These are phyloP conservation scores for Apodospora peruviana DNA, from an alignment of 495 filamentous ascomycete species.

Conservation along the genomic window DNA sequence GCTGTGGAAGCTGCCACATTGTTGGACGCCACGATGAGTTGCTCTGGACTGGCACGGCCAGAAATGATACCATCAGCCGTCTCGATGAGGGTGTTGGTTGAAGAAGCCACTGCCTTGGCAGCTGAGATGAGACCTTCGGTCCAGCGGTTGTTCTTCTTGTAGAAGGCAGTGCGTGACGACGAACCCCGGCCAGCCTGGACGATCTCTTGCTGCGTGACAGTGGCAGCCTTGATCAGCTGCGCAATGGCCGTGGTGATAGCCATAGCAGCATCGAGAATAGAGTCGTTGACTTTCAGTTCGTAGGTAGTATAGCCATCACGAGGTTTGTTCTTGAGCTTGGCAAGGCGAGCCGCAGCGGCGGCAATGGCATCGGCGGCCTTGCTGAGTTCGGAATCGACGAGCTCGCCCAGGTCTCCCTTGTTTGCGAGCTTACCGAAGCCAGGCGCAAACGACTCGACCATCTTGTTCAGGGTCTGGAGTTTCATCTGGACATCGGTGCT, in stretches of 20 bases:
- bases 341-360: conserved; percentile 79
- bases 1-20: conserved; percentile 94
- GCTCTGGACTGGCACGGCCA: conserved; percentile 85
- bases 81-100: conserved; percentile 93
- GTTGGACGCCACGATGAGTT: conserved; percentile 95
- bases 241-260: conserved; percentile 96
- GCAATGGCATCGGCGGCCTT: conserved; percentile 96
- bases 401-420: conserved; percentile 83
- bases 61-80: conserved; percentile 94
- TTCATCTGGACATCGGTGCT: conserved; percentile 92
- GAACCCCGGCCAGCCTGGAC: conserved; percentile 90
- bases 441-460: conserved; percentile 84
- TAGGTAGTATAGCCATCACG: conserved; percentile 94
- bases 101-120: conserved; percentile 87
- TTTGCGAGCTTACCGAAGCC: conserved; percentile 73
- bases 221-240: conserved; percentile 93
- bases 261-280: conserved; percentile 87
- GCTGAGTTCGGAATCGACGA: conserved; percentile 85
- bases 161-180: conserved; percentile 88
- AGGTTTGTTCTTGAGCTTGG: conserved; percentile 88
- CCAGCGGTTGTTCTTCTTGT: conserved; percentile 98
- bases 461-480: conserved; percentile 83
- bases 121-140: conserved; percentile 96
- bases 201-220: conserved; percentile 91
- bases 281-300: conserved; percentile 89